phyloP scores from a whole-genome alignment of 208 protist genomes.

The Acanthamoeba castellanii region DNA sequence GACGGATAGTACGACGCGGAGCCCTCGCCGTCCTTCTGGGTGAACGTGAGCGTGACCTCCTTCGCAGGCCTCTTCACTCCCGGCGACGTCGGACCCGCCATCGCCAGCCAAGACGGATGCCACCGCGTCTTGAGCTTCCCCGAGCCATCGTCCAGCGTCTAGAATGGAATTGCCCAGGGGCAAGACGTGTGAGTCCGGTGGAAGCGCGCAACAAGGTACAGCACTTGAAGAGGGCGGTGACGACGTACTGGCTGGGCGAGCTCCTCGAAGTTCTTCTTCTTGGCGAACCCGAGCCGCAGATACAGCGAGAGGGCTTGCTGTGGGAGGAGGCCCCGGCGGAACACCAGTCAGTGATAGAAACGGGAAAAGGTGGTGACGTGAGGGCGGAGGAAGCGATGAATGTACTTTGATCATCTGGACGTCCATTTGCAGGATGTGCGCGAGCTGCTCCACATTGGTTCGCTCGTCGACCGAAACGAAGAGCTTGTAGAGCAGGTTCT shows the following conservation, averaged over 20 bases:
- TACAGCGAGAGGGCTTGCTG: constrained; percentile 93
- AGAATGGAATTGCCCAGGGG: not conserved
- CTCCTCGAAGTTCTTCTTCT: constrained; percentile 90
- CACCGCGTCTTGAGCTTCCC: constrained; percentile 64
- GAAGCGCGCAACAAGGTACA: no score
- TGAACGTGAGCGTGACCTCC: constrained; percentile 48
- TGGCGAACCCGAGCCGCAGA: constrained; percentile 93
- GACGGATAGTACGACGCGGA: constrained; percentile 32
- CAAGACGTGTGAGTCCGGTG: no score
- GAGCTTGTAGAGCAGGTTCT: constrained; percentile 97
- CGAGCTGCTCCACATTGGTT: constrained; percentile 93
- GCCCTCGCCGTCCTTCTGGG: constrained; percentile 18
- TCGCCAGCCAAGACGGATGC: constrained; percentile 79
- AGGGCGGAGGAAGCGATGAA: not conserved
- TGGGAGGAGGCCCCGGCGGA: not conserved
- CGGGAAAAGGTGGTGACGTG: not conserved
- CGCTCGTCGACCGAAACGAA: constrained; percentile 96
- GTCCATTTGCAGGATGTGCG: constrained; percentile 94
- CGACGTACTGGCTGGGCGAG: constrained; percentile 20
- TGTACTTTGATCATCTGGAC: constrained; percentile 92
- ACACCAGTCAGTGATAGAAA: not conserved
- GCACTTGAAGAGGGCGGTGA: no score
- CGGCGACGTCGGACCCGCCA: not conserved
- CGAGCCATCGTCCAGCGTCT: constrained; percentile 13
- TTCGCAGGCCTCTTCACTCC: not conserved